phyloP scores from a whole-genome alignment of 2,329 filamentous ascomycete genomes.

The Didymella lethalis region DNA sequence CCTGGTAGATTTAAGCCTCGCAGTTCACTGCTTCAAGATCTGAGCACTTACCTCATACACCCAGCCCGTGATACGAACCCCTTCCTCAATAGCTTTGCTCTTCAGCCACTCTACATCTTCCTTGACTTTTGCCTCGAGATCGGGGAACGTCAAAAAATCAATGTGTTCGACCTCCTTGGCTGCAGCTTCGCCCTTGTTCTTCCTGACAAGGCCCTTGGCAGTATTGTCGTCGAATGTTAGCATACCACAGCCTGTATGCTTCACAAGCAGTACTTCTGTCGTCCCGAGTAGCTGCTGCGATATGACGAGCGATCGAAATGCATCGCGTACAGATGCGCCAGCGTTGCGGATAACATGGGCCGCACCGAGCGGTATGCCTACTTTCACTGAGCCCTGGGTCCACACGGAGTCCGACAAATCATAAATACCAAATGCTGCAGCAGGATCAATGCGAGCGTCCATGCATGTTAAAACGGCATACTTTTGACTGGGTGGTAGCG shows the following conservation, averaged over 20 bases:
- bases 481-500: slow-evolving; percentile 73
- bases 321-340: slow-evolving; percentile 69
- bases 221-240: slow-evolving; percentile 70
- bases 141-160: slow-evolving; percentile 71
- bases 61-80: slow-evolving; percentile 73
- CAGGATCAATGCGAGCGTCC: slow-evolving; percentile 77
- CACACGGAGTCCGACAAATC: neutral
- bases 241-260: slow-evolving; percentile 80
- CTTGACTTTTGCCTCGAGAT: slow-evolving; percentile 65
- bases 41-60: slow-evolving; percentile 66
- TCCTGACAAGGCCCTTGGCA: slow-evolving; percentile 62
- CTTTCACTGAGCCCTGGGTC: neutral
- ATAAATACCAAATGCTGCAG: slow-evolving; percentile 64
- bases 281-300: slow-evolving; percentile 82
- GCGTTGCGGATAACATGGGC: slow-evolving; percentile 80
- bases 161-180: slow-evolving; percentile 56
- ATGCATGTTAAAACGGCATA: slow-evolving; percentile 79
- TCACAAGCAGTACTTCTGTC: slow-evolving; percentile 75
- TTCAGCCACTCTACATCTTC: slow-evolving; percentile 72
- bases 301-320: slow-evolving; percentile 77
- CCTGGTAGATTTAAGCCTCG: slow-evolving; percentile 37
- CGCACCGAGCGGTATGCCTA: slow-evolving; percentile 73
- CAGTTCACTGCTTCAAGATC: neutral
- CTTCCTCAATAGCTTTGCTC: slow-evolving; percentile 65
- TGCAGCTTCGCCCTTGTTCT: slow-evolving; percentile 65